phyloP scores from a whole-genome alignment of 768 basidiomycete species.

The Favolaschia claudopus region DNA sequence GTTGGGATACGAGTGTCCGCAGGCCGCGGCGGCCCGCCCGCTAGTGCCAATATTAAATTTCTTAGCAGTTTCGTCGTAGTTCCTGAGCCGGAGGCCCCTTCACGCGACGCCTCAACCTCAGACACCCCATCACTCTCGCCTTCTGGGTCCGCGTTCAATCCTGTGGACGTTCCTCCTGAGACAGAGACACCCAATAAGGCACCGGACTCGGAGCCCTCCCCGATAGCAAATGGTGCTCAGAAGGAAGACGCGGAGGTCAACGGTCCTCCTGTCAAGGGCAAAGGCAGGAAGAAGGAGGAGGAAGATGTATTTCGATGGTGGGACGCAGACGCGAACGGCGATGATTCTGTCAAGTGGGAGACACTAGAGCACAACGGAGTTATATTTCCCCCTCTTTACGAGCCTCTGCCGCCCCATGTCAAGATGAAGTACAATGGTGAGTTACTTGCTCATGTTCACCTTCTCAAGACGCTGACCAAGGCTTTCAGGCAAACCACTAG shows the following conservation, averaged over 20 bases:
- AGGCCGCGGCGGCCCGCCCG: too few relatives aligned
- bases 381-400: slow-evolving; percentile 94
- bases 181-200: background rate
- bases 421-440: slow-evolving; percentile 96
- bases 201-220: background rate
- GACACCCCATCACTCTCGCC: slow-evolving; percentile 12
- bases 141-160: slow-evolving; percentile 9
- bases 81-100: slow-evolving; percentile 42
- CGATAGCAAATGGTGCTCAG: slow-evolving; percentile 41
- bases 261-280: slow-evolving; percentile 49
- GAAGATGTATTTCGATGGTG: slow-evolving; percentile 87
- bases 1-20: slow-evolving; percentile 31
- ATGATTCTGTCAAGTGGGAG: slow-evolving; percentile 88
- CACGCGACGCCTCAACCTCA: slow-evolving; percentile 24
- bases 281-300: slow-evolving; percentile 68
- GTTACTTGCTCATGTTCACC: slow-evolving; percentile 33
- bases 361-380: slow-evolving; percentile 97
- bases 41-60: slow-evolving; percentile 13
- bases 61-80: slow-evolving; percentile 26
- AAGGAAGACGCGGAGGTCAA: slow-evolving; percentile 50
- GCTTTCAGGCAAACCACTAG: slow-evolving; percentile 72
- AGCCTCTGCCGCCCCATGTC: slow-evolving; percentile 78
- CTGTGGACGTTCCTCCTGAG: slow-evolving; percentile 18
- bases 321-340: slow-evolving; percentile 78
- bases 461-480: background rate